Evolutionary conservation across 352 stramenopile species (phyloP).

Genomic region (Phytophthora litchii): DNA sequence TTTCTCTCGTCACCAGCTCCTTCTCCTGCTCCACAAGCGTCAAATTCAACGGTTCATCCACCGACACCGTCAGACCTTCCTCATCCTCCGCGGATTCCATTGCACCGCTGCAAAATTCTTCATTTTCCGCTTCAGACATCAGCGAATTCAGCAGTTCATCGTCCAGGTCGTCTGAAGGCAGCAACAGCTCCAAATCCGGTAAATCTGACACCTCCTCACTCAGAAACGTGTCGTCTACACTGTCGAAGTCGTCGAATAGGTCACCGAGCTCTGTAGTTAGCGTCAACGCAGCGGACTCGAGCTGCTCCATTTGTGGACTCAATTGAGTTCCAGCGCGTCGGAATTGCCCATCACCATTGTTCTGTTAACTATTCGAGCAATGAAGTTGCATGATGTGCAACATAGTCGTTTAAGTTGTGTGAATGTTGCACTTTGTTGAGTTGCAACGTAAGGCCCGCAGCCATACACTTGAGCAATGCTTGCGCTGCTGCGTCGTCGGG

Average conservation of each 20-base stretch:
- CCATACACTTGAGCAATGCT: constrained; percentile 35
- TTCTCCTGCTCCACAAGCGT: constrained; percentile 20
- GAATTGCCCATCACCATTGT: constrained; percentile 23
- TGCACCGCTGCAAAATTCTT: neutral
- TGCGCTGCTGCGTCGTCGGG: constrained; percentile 20
- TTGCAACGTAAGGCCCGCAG: neutral
- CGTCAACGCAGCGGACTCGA: constrained; percentile 8
- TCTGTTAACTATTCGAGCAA: neutral
- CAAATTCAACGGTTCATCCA: neutral
- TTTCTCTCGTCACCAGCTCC: constrained; percentile 50
- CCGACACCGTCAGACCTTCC: neutral
- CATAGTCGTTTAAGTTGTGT: constrained; percentile 6
- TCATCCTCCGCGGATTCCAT: constrained; percentile 7
- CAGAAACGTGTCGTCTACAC: constrained; percentile 3
- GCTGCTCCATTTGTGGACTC: constrained; percentile 14
- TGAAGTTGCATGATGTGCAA: neutral
- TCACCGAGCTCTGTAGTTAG: constrained; percentile 9
- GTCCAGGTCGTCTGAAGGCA: constrained; percentile 19
- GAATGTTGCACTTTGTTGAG: constrained; percentile 1
- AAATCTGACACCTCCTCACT: constrained; percentile 15
- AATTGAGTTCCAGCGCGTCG: constrained; percentile 17
- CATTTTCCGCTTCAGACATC: constrained; percentile 4
- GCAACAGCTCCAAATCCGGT: constrained; percentile 32
- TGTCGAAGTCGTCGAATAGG: constrained; percentile 17
- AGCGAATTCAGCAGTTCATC: constrained; percentile 23